Evolutionary conservation across 495 filamentous ascomycete species (phyloP).

Genomic region (Penicillium macrosclerotiorum): DNA sequence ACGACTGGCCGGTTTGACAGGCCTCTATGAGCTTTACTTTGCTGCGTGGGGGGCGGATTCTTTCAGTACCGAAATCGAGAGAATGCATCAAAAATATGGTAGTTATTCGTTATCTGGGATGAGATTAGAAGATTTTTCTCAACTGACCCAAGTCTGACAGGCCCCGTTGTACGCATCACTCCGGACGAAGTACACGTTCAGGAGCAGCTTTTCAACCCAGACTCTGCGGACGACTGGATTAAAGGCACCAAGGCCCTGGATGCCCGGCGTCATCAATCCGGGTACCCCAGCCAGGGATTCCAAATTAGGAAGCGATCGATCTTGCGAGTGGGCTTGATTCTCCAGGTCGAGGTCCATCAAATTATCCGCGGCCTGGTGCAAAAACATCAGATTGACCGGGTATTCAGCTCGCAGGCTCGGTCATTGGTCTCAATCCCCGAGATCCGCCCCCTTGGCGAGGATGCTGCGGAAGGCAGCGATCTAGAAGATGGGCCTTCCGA

Average conservation of each 20-base stretch:
- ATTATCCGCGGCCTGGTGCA: constrained; percentile 16
- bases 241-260: constrained; percentile 13
- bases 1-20: constrained; percentile 40
- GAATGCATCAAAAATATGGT: constrained; percentile 45
- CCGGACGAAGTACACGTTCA: constrained; percentile 25
- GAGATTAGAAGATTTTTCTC: too few species aligned
- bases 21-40: constrained; percentile 48
- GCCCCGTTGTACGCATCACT: constrained; percentile 27
- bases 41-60: constrained; percentile 36
- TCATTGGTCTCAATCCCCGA: not conserved
- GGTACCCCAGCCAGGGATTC: constrained; percentile 2
- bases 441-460: not conserved
- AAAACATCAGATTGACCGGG: constrained; percentile 16
- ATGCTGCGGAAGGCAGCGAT: constrained; percentile 4
- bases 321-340: constrained; percentile 15
- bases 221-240: constrained; percentile 18
- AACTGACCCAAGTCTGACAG: constrained; percentile 8
- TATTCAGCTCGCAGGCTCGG: constrained; percentile 5
- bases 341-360: constrained; percentile 17
- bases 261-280: constrained; percentile 3
- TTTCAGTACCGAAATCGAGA: constrained; percentile 40
- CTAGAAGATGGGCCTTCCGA: constrained; percentile 13
- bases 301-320: constrained; percentile 15
- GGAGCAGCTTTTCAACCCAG: constrained; percentile 12
- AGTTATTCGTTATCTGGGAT: too few species aligned